A percentile compares a stretch with the other conserved stretches of the same genome.
Conservation (phyloP, 352 stramenopile genomes). For the Aphanomyces invadans region DNA sequence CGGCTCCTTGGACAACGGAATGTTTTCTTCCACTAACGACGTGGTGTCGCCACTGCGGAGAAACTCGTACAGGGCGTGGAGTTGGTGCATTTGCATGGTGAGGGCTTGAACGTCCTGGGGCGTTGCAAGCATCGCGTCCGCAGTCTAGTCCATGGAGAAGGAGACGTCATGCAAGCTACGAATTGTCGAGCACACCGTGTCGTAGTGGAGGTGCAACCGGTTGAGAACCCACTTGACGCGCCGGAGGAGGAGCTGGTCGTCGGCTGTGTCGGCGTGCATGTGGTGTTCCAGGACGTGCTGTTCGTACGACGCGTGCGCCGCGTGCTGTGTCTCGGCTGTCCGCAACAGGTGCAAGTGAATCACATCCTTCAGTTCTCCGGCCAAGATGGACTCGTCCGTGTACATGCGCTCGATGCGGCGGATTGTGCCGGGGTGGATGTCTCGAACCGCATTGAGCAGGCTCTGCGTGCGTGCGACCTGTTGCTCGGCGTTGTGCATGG, state of each 20-base stretch:
- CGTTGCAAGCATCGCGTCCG: not conserved
- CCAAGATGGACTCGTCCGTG: conserved; percentile 52
- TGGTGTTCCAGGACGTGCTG: conserved; percentile 42
- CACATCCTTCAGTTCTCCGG: conserved; percentile 56
- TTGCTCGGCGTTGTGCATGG: conserved; percentile 62
- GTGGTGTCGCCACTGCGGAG: conserved; percentile 46
- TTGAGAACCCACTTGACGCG: conserved; percentile 75
- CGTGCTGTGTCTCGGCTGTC: conserved; percentile 39
- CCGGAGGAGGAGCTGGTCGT: conserved; percentile 60
- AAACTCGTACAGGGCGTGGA: conserved; percentile 73
- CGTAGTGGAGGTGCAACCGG: conserved; percentile 42
- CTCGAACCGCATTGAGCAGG: conserved; percentile 57
- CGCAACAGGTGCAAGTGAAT: conserved; percentile 34
- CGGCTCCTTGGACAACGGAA: conserved; percentile 31
- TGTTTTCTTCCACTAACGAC: conserved; percentile 41
- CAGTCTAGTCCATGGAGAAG: not conserved
- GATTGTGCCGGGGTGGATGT: conserved; percentile 61
- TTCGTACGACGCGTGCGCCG: conserved; percentile 49
- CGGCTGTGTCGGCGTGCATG: conserved; percentile 16
- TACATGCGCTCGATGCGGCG: conserved; percentile 60
- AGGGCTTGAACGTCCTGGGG: conserved; percentile 13
- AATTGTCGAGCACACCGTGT: no score
- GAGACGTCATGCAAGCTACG: not conserved
- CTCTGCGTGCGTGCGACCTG: conserved; percentile 59
- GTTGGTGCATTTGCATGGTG: conserved; percentile 39